Base-by-base conservation (phyloP, 2,329 filamentous ascomycete species). In the Aspergillus brunneoviolaceus region DNA sequence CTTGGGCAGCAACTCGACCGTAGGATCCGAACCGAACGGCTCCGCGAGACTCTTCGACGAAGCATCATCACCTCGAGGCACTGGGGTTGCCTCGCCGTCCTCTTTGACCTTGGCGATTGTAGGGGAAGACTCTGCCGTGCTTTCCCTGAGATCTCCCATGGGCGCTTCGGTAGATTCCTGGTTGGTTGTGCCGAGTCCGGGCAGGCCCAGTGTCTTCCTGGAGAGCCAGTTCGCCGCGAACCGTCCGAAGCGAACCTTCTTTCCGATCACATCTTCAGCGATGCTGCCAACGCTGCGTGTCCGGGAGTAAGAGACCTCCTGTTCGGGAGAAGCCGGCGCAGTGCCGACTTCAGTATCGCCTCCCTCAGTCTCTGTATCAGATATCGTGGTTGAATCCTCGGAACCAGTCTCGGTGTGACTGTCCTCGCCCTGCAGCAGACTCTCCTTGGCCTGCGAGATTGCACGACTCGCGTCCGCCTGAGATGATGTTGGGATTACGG, bases 201-300 rank as follows among this genome's bases (percentile, higher is more conserved):
- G 89, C 61, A 87, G 80, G 55, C 87, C 88, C 90, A 92, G 94
- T 0, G 91, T 92, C 62, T 87, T 89, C 64, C 86, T 87, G 49
- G 91, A 95, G 72, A 98, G 95, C 95, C 95, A 99, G 61, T 89
- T 87, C 63, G 92, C 86, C 0, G 94, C 91, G 73, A 98, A 97
- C 42, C 91, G 84, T 4, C 93, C 94, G 74, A 97, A 98, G 63
- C 87, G 88, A 0, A 93, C 92, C 67, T 87, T 89, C 59, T 86
- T 88, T 42, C 87, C 86, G 57, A 97, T 94, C 1, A 98, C 93
- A 78, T 98, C 91, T 74, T 96, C 88, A 0, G 89, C 92, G 60
- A 97, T 87, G 66, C 88, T 92, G 52, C 72, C 74, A 39, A 74
- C 66, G 19, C 70, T 74, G n/a, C 70, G 74, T 39, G 73, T 73